Evolutionary conservation across 2,329 filamentous ascomycete species (phyloP).

Genomic region (Colletotrichum plurivorum): DNA sequence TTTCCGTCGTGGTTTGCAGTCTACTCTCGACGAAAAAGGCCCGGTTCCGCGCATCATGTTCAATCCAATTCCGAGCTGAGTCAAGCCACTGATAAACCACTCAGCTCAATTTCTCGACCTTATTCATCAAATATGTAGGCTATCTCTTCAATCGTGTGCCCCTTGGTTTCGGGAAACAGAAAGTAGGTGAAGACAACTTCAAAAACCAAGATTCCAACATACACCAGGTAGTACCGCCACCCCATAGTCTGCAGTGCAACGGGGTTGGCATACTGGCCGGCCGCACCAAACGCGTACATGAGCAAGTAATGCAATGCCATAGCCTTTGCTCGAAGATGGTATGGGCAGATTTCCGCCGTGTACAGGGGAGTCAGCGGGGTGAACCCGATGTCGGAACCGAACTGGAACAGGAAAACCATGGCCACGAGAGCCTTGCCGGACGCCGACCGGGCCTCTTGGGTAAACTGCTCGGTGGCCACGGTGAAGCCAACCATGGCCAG

Average conservation of each 20-base stretch:
- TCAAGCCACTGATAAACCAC: no score
- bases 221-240: slow-evolving; percentile 72
- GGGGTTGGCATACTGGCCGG: slow-evolving; percentile 61
- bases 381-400: slow-evolving; percentile 67
- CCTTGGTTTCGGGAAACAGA: slow-evolving; percentile 66
- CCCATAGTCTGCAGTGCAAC: slow-evolving; percentile 63
- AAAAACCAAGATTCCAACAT: slow-evolving; percentile 60
- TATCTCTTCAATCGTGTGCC: slow-evolving; percentile 67
- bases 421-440: slow-evolving; percentile 48
- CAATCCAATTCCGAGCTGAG: no score
- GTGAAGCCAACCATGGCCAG: slow-evolving; percentile 17
- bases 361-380: slow-evolving; percentile 65
- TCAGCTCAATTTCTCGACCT: background rate
- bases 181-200: slow-evolving; percentile 60
- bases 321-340: slow-evolving; percentile 65
- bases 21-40: no score
- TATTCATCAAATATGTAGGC: slow-evolving; percentile 66
- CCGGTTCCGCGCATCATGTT: no score
- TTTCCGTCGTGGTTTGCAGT: no score
- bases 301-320: slow-evolving; percentile 51
- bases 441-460: background rate
- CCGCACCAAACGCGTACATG: slow-evolving; percentile 46
- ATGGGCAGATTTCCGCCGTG: slow-evolving; percentile 69
- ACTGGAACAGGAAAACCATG: slow-evolving; percentile 54
- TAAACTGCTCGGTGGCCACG: slow-evolving; percentile 14